Evolutionary conservation across 2,329 filamentous ascomycete species (phyloP), one percentile per base, ranked within the genome.

Genomic region (Helotiales sp.): DNA sequence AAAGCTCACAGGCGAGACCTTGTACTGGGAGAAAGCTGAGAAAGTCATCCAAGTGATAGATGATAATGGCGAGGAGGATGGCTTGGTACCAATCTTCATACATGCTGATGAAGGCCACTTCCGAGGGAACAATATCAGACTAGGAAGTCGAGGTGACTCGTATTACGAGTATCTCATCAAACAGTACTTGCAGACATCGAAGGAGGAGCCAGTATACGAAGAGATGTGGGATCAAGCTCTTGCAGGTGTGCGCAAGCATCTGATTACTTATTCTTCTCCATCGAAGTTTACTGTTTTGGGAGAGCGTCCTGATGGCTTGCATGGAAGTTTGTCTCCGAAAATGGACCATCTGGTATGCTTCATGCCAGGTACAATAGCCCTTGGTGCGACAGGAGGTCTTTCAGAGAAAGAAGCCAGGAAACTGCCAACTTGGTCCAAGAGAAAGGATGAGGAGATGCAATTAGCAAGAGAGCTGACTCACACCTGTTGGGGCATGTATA

Each of bases 111-210:
- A 79, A 12, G 95, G 95, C 56, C 77, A 85, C 53, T 99, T 98
- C 75, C 82, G 85, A 51, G 91, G 91, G 19, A 76, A 85, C 19
- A 96, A 97, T 70, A 93, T 99, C 68, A 89, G 95, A 17, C 81
- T 98, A 22, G 95, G 95, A 36, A 97, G 91, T 72, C 85, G 95
- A 60, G 95, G 95, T 46, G 95, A 99, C 77, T 97, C 93, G 48
- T 99, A 98, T 76, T 99, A 99, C 75, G 91, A 99, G 76, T 99
- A 99, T 73, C 84, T 99, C 51, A 96, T 98, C 79, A 99, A 99
- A 77, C 95, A 99, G 73, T 98, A 96, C 71, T 81, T 97, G 19
- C 95, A 99, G 74, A 99, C 95, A 12, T 90, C 90, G 56, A 86
- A 89, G 71, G 81, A 93, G 69, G 93, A 99, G 72, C 80, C 86